Conservation (phyloP, 805 yeast species). For the Metschnikowia lunata region DNA sequence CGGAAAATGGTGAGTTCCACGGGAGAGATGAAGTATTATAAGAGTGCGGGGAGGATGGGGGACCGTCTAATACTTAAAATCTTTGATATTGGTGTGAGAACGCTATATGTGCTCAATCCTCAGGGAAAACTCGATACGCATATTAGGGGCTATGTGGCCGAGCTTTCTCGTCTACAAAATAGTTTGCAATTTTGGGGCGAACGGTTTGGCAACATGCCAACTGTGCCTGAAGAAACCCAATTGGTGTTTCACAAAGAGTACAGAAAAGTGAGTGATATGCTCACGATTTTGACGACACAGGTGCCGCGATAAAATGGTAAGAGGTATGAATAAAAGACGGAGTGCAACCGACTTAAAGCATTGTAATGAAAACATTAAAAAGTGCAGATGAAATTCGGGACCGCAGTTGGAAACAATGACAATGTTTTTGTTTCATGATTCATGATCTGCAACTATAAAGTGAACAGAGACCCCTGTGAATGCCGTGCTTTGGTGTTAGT, state of each 20-base stretch:
- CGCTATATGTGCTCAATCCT: not conserved
- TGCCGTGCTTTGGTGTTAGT: too few relatives aligned
- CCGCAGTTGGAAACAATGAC: too few relatives aligned
- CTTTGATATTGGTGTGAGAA: slow-evolving; percentile 1
- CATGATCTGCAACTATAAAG: too few relatives aligned
- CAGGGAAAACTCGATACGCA: slow-evolving; percentile 3
- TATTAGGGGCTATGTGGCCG: not conserved
- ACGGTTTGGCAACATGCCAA: not conserved
- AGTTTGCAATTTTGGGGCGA: slow-evolving; percentile 4
- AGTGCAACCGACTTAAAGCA: too few relatives aligned
- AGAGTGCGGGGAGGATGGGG: not conserved
- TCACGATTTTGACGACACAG: not conserved
- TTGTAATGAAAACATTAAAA: too few relatives aligned
- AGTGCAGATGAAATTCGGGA: too few relatives aligned
- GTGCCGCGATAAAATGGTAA: not conserved
- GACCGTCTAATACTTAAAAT: not conserved
- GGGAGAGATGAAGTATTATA: not conserved
- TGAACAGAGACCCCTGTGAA: too few relatives aligned
- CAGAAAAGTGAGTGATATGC: not conserved
- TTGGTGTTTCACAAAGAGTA: not conserved
- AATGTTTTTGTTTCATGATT: too few relatives aligned
- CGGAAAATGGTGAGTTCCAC: not conserved
- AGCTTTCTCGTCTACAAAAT: not conserved
- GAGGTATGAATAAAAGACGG: too few relatives aligned
- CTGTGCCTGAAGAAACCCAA: not conserved